These are phyloP conservation scores for Kodamaea sp. DNA, from an alignment of 1,139 yeast species.

Conservation along the genomic window DNA sequence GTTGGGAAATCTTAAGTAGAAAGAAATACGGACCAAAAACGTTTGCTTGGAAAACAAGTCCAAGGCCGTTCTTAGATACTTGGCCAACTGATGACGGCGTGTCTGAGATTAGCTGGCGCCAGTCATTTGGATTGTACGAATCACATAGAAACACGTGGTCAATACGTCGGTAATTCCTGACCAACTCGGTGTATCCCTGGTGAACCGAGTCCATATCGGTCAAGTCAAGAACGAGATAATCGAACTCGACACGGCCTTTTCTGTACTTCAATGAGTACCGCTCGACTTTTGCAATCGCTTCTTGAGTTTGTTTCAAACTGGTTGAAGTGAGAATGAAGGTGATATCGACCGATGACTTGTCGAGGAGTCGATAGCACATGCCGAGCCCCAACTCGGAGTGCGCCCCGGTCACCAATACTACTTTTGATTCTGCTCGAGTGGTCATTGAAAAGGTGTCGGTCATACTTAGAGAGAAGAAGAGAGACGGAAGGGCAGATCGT, in stretches of 20 bases:
- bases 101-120: conserved; percentile 80
- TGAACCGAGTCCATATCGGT: conserved; percentile 81
- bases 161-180: conserved; percentile 56
- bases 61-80: conserved; percentile 68
- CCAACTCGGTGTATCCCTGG: conserved; percentile 67
- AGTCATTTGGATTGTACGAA: conserved; percentile 84
- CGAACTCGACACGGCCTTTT: conserved; percentile 67
- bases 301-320: conserved; percentile 77
- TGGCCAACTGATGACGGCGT: conserved; percentile 51
- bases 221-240: conserved; percentile 81
- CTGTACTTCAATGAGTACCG: conserved; percentile 33
- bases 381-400: conserved; percentile 77
- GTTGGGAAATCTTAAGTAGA: conserved; percentile 54
- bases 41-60: conserved; percentile 88
- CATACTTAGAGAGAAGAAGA: neutral
- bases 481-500: neutral
- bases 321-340: conserved; percentile 86
- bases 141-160: conserved; percentile 84
- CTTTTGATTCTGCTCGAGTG: conserved; percentile 22
- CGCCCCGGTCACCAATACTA: conserved; percentile 44
- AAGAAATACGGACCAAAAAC: conserved; percentile 92
- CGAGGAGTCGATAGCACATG: conserved; percentile 74
- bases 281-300: conserved; percentile 63
- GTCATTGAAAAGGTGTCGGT: conserved; percentile 10
- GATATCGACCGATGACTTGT: conserved; percentile 50